Conservation (phyloP, 1,284 basidiomycete species). For the Limonomyces culmigenus region DNA sequence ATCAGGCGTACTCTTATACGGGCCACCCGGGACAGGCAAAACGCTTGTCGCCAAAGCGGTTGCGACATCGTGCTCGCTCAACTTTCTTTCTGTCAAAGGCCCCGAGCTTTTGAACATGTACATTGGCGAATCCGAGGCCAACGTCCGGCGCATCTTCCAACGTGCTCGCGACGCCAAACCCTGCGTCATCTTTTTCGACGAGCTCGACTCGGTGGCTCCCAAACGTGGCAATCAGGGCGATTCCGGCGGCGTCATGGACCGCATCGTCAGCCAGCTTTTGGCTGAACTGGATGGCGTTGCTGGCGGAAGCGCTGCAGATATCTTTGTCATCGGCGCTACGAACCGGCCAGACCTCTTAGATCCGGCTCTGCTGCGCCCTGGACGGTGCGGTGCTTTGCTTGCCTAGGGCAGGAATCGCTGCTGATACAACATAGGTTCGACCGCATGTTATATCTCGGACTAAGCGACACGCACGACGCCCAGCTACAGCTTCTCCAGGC, state of each 20-base stretch:
- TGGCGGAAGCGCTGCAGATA: slow-evolving; percentile 41
- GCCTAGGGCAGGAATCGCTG: slow-evolving; percentile 1
- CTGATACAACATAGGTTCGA: slow-evolving; percentile 96
- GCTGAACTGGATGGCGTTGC: slow-evolving; percentile 93
- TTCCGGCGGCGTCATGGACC: slow-evolving; percentile 93
- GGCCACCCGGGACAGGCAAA: slow-evolving; percentile 93
- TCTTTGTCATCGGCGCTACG: slow-evolving; percentile 96
- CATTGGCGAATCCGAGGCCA: slow-evolving; percentile 96
- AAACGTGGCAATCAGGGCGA: slow-evolving; percentile 92
- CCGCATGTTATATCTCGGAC: slow-evolving; percentile 89
- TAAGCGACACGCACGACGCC: slow-evolving; percentile 77
- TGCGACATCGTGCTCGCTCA: slow-evolving; percentile 82
- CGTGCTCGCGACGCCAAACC: slow-evolving; percentile 80
- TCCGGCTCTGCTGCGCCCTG: slow-evolving; percentile 83
- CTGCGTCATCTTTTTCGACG: slow-evolving; percentile 96
- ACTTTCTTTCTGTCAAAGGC: slow-evolving; percentile 94
- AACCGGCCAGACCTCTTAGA: slow-evolving; percentile 94
- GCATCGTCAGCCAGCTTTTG: slow-evolving; percentile 91
- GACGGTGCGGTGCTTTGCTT: slow-evolving; percentile 35
- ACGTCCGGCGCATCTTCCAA: slow-evolving; percentile 86
- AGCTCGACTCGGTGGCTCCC: slow-evolving; percentile 92
- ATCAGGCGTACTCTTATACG: slow-evolving; percentile 76
- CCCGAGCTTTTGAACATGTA: slow-evolving; percentile 96
- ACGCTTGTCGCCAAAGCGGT: slow-evolving; percentile 89
- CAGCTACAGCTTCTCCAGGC: slow-evolving; percentile 84